These are phyloP conservation scores for Lyophyllum semitale DNA, from an alignment of 768 basidiomycete genomes.

Conservation along the genomic window DNA sequence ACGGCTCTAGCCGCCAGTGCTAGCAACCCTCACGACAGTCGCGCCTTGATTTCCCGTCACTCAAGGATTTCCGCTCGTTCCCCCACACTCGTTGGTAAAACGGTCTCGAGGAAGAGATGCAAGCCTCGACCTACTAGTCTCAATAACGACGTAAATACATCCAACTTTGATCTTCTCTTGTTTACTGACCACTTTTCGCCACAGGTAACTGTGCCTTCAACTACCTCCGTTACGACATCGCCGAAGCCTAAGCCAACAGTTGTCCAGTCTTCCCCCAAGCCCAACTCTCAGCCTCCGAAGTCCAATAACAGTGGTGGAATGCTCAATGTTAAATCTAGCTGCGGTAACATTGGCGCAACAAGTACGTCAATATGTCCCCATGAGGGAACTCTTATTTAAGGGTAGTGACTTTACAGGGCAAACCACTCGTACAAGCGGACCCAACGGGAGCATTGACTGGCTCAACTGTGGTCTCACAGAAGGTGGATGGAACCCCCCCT, in stretches of 20 bases:
- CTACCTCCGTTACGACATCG: not conserved
- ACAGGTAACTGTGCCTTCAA: not conserved
- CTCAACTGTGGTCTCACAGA: conserved; percentile 74
- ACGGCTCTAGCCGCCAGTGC: conserved; percentile 34
- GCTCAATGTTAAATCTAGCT: conserved; percentile 39
- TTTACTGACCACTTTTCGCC: not conserved
- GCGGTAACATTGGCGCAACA: conserved; percentile 54
- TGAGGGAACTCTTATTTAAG: not conserved
- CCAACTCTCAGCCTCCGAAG: not conserved
- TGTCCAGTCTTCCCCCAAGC: conserved; percentile 11
- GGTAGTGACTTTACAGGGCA: conserved; percentile 35
- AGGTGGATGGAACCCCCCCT: conserved; percentile 74
- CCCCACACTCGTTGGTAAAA: conserved; percentile 6
- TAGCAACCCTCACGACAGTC: conserved; percentile 28
- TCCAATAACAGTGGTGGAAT: conserved; percentile 21
- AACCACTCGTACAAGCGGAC: conserved; percentile 53
- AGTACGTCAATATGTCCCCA: conserved; percentile 29
- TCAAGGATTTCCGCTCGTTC: conserved; percentile 34
- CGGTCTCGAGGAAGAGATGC: conserved; percentile 19
- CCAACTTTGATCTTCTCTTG: not conserved
- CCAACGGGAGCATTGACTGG: conserved; percentile 75
- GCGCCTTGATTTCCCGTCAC: conserved; percentile 34
- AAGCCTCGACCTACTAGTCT: conserved; percentile 13
- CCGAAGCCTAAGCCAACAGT: conserved; percentile 12
- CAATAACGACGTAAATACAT: not conserved